Conservation (phyloP, 495 filamentous ascomycete genomes). For the Aspergillus panamensis region DNA sequence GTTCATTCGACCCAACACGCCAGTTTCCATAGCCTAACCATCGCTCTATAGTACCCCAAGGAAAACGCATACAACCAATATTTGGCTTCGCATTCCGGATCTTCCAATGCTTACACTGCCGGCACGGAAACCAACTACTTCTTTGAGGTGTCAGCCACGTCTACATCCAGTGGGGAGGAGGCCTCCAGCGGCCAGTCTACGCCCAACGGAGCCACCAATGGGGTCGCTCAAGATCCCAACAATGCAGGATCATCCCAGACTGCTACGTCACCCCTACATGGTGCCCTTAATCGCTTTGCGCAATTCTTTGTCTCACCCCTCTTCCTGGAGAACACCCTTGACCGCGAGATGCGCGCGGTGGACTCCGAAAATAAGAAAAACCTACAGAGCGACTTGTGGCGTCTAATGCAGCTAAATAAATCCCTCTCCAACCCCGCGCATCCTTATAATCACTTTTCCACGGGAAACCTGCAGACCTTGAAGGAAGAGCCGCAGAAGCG, state of each 20-base stretch:
- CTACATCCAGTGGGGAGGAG: conserved; percentile 45
- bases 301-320: conserved; percentile 96
- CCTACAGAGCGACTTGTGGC: conserved; percentile 91
- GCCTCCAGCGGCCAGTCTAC: conserved; percentile 29
- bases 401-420: conserved; percentile 87
- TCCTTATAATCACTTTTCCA: conserved; percentile 95
- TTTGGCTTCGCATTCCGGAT: conserved; percentile 80
- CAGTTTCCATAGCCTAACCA: background rate
- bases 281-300: conserved; percentile 90
- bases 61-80: conserved; percentile 97
- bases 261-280: conserved; percentile 68
- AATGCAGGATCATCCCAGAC: conserved; percentile 8
- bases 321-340: conserved; percentile 84
- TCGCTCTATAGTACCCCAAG: conserved; percentile 65
- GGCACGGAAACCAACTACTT: conserved; percentile 96
- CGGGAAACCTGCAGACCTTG: conserved; percentile 85
- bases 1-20: background rate
- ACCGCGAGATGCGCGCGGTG: conserved; percentile 87
- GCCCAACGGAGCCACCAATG: conserved; percentile 49
- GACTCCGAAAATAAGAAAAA: conserved; percentile 99
- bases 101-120: conserved; percentile 93
- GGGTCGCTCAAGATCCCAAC: conserved; percentile 11
- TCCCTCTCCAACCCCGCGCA: conserved; percentile 84
- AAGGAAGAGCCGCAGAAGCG: conserved; percentile 77
- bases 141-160: conserved; percentile 84